Base-by-base conservation (phyloP, 345 rosid species). In the Bruguiera gymnorhiza region DNA sequence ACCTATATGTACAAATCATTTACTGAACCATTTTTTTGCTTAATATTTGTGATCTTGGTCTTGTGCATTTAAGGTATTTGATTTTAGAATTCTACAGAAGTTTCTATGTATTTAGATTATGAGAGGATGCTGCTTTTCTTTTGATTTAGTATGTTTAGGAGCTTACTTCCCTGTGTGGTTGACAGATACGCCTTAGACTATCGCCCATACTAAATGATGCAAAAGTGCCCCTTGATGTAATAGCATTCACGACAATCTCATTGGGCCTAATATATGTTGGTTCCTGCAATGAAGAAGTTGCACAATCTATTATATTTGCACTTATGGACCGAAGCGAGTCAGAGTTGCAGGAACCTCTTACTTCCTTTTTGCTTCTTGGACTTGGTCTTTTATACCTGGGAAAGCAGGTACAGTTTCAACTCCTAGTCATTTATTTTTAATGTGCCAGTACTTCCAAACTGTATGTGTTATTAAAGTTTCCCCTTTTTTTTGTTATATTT, bases 341-440 rank as follows among this genome's bases (percentile, higher is more conserved):
- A 77, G 96, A 92, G 74, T 80, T 92, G 67, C 87, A 80, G 65
- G 97, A 95, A 51, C 91, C 99, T 61, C 88, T 92, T 46, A 81
- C 82, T 65, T 86, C 91, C 51, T 85, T 95, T 77, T 78, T 92
- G 79, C 97, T 94, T 62, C 96, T 95, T 71, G 96, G 88, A 29
- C 96, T 95, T 75, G 97, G 98, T 53, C 97, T 96, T 77, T 72
- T 95, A 60, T 95, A 92, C 79, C 96, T 92, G 36, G 98, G 97
- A 66, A 95, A 95, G 85, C 96, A 92, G 97, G 99, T 91, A 81
- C 63, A 43, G 24, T 27, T 58, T 58, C 39, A 1, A 52, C 68
- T 32, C 0, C 7, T 50, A 27, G 29, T 27, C 29, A 1, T 27
- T 27, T 27, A 24, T 27, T 27, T 27, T 27, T 1, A 27, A 27